Percentiles rank a stretch among this genome's conserved stretches.
Conservation (phyloP, 257 asterid species). For the Nicotiana undulata region DNA sequence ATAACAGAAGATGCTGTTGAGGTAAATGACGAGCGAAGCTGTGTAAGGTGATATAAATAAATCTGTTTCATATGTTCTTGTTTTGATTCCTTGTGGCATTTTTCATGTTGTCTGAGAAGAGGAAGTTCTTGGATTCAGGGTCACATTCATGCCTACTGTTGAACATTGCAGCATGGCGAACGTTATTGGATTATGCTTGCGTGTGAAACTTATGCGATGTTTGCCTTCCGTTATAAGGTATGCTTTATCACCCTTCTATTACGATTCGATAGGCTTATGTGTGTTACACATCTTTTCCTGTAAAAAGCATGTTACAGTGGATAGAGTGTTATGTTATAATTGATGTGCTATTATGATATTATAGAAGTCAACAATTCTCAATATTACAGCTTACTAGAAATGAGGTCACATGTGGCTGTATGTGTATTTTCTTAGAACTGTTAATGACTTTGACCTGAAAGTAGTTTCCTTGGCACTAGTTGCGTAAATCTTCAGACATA, state of each 20-base stretch:
- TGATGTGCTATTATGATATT: not conserved
- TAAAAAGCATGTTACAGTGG: not conserved
- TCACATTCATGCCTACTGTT: slow-evolving; percentile 91
- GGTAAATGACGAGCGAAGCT: slow-evolving; percentile 59
- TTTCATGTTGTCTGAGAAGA: not conserved
- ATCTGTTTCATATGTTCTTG: not conserved
- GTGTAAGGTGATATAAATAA: slow-evolving; percentile 49
- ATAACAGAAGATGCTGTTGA: slow-evolving; percentile 82
- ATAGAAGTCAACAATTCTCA: not conserved
- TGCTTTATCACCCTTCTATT: not conserved
- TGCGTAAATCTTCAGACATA: not conserved
- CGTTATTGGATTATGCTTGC: slow-evolving; percentile 82
- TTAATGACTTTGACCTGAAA: not conserved
- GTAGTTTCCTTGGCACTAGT: not conserved
- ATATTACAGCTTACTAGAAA: not conserved
- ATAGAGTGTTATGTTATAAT: not conserved
- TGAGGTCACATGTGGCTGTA: not conserved
- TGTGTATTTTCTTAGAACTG: not conserved
- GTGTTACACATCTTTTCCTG: not conserved
- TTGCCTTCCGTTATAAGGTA: slow-evolving; percentile 88
- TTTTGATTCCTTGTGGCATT: not conserved
- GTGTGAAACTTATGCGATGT: slow-evolving; percentile 88
- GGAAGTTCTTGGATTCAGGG: slow-evolving; percentile 34
- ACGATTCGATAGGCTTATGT: not conserved
- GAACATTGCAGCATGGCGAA: slow-evolving; percentile 96